Conservation (phyloP, 345 rosid genomes). For the Turritis glabra region DNA sequence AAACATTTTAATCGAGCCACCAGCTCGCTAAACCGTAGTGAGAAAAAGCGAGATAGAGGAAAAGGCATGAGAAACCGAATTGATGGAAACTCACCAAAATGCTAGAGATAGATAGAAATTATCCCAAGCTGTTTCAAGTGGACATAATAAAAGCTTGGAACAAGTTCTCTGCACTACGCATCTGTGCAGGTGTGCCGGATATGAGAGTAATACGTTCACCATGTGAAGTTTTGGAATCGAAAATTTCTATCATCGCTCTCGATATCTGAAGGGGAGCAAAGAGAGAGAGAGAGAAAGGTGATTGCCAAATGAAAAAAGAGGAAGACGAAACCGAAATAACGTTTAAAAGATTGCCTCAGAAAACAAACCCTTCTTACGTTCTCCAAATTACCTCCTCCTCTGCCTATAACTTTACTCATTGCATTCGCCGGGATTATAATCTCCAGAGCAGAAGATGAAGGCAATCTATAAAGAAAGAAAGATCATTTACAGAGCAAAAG, state of each 20-base stretch:
- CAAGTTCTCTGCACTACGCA: constrained; percentile 84
- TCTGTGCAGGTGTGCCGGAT: constrained; percentile 87
- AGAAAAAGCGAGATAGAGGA: too few relatives aligned
- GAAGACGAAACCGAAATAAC: background rate
- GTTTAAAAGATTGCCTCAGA: constrained; percentile 6
- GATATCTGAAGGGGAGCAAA: constrained; percentile 86
- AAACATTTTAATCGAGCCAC: too few relatives aligned
- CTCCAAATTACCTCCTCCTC: constrained; percentile 79
- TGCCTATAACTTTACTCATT: constrained; percentile 87
- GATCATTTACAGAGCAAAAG: background rate
- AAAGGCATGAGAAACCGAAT: background rate
- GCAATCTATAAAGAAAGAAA: constrained; percentile 46
- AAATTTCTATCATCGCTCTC: constrained; percentile 84
- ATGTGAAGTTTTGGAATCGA: constrained; percentile 68
- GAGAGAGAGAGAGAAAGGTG: background rate
- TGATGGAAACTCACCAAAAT: background rate
- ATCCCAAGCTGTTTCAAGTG: too few relatives aligned
- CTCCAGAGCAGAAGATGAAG: constrained; percentile 59
- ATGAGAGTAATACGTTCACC: constrained; percentile 81
- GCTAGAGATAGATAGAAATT: background rate
- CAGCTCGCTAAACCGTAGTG: background rate
- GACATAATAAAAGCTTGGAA: constrained; percentile 95
- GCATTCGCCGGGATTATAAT: constrained; percentile 77
- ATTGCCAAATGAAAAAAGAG: background rate
- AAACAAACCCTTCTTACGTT: constrained; percentile 75